phyloP scores from a whole-genome alignment of 306 rosid species.

The Trichosanthes cucumerina region DNA sequence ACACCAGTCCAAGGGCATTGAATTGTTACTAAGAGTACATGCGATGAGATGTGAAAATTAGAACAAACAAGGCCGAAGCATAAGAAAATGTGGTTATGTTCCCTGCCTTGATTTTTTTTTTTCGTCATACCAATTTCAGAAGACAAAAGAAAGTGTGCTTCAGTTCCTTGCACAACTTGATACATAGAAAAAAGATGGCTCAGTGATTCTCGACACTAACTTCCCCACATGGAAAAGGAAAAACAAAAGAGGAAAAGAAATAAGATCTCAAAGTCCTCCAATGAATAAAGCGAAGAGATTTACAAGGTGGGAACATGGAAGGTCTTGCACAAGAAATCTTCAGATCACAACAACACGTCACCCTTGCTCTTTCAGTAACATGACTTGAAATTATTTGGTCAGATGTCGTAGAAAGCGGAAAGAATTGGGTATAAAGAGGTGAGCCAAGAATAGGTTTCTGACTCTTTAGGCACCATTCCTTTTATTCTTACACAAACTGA shows the following conservation, averaged over 20 bases:
- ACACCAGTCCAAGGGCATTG: neutral
- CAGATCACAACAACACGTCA: neutral
- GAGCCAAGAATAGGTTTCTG: neutral
- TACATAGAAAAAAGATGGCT: neutral
- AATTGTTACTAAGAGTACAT: neutral
- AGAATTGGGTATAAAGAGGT: slow-evolving; percentile 1
- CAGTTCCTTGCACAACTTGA: neutral
- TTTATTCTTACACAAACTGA: slow-evolving; percentile 39
- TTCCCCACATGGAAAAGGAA: neutral
- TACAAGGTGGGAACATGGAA: neutral
- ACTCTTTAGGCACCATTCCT: slow-evolving; percentile 23
- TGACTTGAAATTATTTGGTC: slow-evolving; percentile 11
- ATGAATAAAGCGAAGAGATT: neutral
- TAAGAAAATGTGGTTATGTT: neutral
- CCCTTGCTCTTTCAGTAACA: slow-evolving; percentile 6
- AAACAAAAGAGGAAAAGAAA: neutral
- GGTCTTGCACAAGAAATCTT: slow-evolving; percentile 7
- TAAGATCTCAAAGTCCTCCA: neutral
- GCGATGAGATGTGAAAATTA: neutral
- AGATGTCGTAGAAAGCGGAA: slow-evolving; percentile 1
- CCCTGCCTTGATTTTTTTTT: neutral
- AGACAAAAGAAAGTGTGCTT: neutral
- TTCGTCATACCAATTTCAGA: neutral
- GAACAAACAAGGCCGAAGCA: neutral
- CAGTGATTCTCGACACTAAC: neutral